Percentiles rank a stretch among this genome's conserved stretches.
Conservation (phyloP, 2,329 filamentous ascomycete genomes). For the Didymella segeticola region DNA sequence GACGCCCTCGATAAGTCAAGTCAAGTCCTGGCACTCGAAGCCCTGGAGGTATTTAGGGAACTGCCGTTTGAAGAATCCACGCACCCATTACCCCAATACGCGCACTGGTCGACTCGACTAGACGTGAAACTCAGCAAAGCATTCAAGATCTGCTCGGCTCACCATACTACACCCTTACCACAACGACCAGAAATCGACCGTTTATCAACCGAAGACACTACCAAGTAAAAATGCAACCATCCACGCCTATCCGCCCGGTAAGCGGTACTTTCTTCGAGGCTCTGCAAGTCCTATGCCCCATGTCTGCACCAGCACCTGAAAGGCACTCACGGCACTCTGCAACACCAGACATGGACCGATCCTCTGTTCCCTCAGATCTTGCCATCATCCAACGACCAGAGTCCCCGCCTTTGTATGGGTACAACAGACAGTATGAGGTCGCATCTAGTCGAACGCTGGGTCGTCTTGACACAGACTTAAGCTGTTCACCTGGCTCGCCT, state of each 20-base stretch:
- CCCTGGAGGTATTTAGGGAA: neutral
- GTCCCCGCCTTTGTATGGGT: neutral
- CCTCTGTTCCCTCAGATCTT: neutral
- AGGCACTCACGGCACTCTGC: neutral
- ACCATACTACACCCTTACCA: neutral
- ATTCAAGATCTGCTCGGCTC: neutral
- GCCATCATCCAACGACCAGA: neutral
- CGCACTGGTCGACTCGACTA: neutral
- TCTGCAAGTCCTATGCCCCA: neutral
- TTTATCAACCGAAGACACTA: neutral
- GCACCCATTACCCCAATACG: neutral
- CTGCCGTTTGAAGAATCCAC: neutral
- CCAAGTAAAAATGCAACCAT: neutral
- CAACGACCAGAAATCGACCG: neutral
- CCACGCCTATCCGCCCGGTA: neutral
- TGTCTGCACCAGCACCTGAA: neutral
- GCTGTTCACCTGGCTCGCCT: neutral
- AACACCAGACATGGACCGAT: neutral
- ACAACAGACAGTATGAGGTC: neutral
- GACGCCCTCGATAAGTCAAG: neutral
- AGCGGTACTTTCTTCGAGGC: neutral
- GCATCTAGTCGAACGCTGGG: neutral
- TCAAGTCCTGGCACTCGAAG: neutral
- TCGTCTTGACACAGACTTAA: neutral
- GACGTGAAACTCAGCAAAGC: neutral